Evolutionary conservation across 345 rosid genomes (phyloP).

Genomic region (Triadica sebifera): DNA sequence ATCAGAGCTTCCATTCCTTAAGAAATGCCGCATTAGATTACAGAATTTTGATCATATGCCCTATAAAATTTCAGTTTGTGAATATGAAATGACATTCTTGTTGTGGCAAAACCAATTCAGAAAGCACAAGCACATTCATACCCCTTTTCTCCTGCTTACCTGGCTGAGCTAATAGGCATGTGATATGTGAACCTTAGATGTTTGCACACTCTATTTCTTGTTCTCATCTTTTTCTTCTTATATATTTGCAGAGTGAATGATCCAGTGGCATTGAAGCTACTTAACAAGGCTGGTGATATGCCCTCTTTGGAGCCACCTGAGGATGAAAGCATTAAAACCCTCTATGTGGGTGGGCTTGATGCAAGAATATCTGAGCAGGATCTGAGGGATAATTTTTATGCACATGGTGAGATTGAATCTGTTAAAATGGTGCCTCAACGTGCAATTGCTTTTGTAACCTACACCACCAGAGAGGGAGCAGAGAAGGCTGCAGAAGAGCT

Average conservation of each 20-base stretch:
- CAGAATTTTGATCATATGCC: too few relatives aligned
- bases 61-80: not conserved
- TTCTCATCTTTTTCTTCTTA: not conserved
- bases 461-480: constrained; percentile 93
- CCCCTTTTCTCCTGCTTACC: not conserved
- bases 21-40: too few relatives aligned
- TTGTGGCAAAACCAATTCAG: not conserved
- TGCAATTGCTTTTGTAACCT: constrained; percentile 92
- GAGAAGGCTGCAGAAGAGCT: constrained; percentile 96
- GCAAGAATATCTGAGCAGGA: constrained; percentile 83
- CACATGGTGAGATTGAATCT: constrained; percentile 88
- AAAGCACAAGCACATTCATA: not conserved
- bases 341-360: constrained; percentile 88
- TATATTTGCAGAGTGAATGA: constrained; percentile 69
- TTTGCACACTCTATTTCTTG: not conserved
- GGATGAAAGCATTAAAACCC: constrained; percentile 86
- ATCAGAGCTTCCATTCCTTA: not conserved
- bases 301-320: constrained; percentile 88
- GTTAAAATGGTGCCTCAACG: constrained; percentile 79
- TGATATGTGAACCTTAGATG: not conserved
- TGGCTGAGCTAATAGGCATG: not conserved
- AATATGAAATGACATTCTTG: not conserved
- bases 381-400: constrained; percentile 81
- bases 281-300: constrained; percentile 96
- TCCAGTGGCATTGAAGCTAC: constrained; percentile 89